Evolutionary conservation across 805 yeast species (phyloP), one percentile per base, ranked within the genome.

Genomic region (Nakazawaea ernobii): DNA sequence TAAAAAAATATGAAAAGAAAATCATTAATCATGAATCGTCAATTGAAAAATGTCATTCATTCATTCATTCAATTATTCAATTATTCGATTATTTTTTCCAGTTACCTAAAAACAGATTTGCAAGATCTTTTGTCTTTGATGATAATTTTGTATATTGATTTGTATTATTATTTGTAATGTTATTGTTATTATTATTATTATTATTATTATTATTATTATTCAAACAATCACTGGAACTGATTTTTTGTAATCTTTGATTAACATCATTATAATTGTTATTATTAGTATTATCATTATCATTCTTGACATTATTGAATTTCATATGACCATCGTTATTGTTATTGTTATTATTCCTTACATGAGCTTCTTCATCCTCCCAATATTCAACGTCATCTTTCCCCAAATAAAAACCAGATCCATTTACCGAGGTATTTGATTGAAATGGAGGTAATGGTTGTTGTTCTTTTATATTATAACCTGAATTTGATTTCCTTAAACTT

Each of bases 371-470:
- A 20, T 20, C 24, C 3, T 20, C 24, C 24, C 24, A 20, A 20
- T 20, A 3, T 20, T 20, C 24, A 20, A 20, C 24, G 5, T 20
- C 24, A 20, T 20, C 24, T 20, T 20, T 20, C 24, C 24, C 24
- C 24, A 20, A 20, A 20, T 30, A 24, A 38, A 38, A 39, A 29
- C 8, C n/a, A 2, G n/a, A 15, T 2, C 35, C 38, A 28, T 35
- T 28, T 11, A 36, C 44, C 6, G 44, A 42, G 15, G 41, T 39
- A 35, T 48, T 48, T 7, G 47, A 43, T 35, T 48, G 50, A 39
- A 20, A 48, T n/a, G 50, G 50, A 8, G 47, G 50, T 33, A 48
- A 43, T 17, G 50, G 50, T 33, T 39, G 42, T 43, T 46, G 49
- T 42, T 14, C 36, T 11, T 39, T 43, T 24, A 39, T 39, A 27